Evolutionary conservation across 2,329 filamentous ascomycete species (phyloP), one percentile per base, ranked within the genome.

Genomic region (Penicillium sp.): DNA sequence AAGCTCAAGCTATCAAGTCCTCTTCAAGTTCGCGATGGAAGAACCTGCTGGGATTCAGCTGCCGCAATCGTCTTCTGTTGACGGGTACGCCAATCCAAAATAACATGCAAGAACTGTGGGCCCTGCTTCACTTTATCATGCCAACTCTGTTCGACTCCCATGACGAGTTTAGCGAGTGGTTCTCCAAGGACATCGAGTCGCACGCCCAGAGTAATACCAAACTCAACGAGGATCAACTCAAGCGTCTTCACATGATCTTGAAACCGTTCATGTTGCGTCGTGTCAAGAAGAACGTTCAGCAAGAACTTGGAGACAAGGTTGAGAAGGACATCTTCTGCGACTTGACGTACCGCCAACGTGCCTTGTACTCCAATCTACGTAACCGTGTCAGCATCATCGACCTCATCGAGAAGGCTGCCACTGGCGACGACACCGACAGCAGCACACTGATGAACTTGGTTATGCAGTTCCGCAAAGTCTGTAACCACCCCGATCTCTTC

Each of bases 31-130:
- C 92, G 16, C 86, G 94, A 70, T 99, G 94, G 94, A 99, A 97
- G 83, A 92, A 89, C 64, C 77, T 99, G 63, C 82, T 99, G 46
- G 89, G 89, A 50, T 97, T 97, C 82, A 90, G 95, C 73, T 97
- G 93, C 78, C 89, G 94, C 59, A 99, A 97, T 76, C 87, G 94
- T 65, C 84, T 99, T 46, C 80, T 99, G 44, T 84, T 99, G 21
- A 99, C 94, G 0, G 94, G 94, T 78, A 99, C 94, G 0, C 94
- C 94, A 3, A 97, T 99, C 64, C 94, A 99, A 76, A 99, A 99
- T 80, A 99, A 97, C 82, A 99, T 99, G 94, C 94, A 97, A 76
- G 93, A 99, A 76, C 78, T 99, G 58, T 99, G 94, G 94, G 94
- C 94, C 31, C 78, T 99, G 64, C 82, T 99, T 21, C 94, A 99